These are phyloP conservation scores for Penicillium sp. DNA, from an alignment of 2,329 filamentous ascomycete species.

Conservation along the genomic window DNA sequence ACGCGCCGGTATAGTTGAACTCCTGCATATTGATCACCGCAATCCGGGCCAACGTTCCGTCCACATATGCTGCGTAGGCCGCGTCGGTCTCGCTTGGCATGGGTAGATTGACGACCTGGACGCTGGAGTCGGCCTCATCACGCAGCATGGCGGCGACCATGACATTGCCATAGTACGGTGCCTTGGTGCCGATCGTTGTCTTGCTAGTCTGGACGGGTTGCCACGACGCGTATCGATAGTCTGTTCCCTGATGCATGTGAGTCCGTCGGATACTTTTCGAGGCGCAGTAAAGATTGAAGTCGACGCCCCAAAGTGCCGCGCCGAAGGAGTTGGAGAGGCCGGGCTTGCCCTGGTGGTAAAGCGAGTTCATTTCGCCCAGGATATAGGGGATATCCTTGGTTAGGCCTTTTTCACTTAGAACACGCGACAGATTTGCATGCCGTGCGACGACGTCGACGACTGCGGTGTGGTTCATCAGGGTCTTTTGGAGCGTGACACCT, in stretches of 20 bases:
- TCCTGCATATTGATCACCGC: conserved; percentile 56
- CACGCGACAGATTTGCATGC: conserved; percentile 48
- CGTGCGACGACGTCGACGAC: conserved; percentile 48
- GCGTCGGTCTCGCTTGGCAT: conserved; percentile 43
- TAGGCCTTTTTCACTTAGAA: conserved; percentile 35
- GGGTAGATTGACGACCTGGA: conserved; percentile 49
- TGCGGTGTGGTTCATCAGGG: conserved; percentile 60
- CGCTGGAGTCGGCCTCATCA: conserved; percentile 23
- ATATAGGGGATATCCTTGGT: conserved; percentile 48
- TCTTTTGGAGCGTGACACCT: conserved; percentile 59
- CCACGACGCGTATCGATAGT: conserved; percentile 60
- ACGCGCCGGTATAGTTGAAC: conserved; percentile 55
- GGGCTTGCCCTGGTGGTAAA: conserved; percentile 59
- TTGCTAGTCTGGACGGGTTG: conserved; percentile 53
- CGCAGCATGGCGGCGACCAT: conserved; percentile 54
- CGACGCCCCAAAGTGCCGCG: conserved; percentile 60
- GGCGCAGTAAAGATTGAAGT: conserved; percentile 59
- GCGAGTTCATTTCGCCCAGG: conserved; percentile 59
- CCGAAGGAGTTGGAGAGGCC: conserved; percentile 63
- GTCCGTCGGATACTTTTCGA: conserved; percentile 53
- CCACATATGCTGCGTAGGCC: conserved; percentile 55
- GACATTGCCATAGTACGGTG: conserved; percentile 61
- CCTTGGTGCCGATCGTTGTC: conserved; percentile 54
- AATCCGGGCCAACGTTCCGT: conserved; percentile 45
- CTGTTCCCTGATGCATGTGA: conserved; percentile 62